phyloP scores from a whole-genome alignment of 1,284 basidiomycete species.

The Agaricales sp. region DNA sequence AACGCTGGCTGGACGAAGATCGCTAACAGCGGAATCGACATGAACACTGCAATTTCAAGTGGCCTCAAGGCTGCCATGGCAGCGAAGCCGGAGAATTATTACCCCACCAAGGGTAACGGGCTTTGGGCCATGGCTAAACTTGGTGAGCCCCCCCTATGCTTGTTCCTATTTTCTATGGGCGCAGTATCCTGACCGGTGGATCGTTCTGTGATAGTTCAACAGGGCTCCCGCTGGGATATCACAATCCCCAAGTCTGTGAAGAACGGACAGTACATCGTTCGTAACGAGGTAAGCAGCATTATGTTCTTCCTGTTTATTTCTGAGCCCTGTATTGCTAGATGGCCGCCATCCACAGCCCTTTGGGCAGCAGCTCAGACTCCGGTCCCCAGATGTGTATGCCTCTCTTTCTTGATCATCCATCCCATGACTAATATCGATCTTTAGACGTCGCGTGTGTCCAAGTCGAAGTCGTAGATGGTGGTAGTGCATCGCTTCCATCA shows the following conservation, averaged over 20 bases:
- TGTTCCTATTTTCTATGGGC: neutral
- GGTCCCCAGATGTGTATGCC: constrained; percentile 1
- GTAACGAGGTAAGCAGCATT: neutral
- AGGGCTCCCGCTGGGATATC: neutral
- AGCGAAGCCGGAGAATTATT: neutral
- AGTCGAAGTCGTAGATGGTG: neutral
- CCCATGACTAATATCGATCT: neutral
- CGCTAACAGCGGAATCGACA: neutral
- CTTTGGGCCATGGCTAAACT: constrained; percentile 1
- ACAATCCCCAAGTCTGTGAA: neutral
- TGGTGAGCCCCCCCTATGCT: neutral
- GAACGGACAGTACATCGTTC: constrained; percentile 1
- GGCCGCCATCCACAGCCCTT: neutral
- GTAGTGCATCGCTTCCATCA: neutral
- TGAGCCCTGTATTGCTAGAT: neutral
- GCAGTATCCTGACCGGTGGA: too few species aligned
- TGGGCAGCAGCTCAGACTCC: neutral
- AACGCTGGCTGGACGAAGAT: neutral
- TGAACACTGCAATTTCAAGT: neutral
- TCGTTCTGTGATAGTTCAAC: too few species aligned
- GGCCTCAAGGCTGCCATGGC: neutral
- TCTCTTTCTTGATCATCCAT: neutral
- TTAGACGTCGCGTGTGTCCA: neutral
- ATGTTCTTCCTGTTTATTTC: too few species aligned
- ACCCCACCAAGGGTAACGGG: neutral